A percentile compares a stretch with the other conserved stretches of the same genome.
Evolutionary conservation across 1,284 basidiomycete genomes (phyloP).

Genomic region (Tetrapyrgos nigripes): DNA sequence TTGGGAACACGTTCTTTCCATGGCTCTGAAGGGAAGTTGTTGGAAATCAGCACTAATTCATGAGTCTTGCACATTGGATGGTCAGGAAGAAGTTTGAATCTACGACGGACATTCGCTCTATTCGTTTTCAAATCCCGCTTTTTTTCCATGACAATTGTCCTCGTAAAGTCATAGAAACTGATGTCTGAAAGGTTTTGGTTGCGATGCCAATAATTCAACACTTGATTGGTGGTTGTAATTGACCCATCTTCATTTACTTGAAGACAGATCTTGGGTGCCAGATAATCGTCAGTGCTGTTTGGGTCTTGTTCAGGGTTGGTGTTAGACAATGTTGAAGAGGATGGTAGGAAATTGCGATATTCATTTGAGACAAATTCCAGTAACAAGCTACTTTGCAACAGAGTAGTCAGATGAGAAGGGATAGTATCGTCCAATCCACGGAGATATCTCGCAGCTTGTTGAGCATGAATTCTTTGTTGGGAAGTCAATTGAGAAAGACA

Average conservation of each 20-base stretch:
- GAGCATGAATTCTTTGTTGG: conserved; percentile 30
- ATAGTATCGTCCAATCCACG: conserved; percentile 14
- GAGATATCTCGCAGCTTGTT: conserved; percentile 31
- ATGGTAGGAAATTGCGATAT: neutral
- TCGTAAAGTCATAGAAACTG: conserved; percentile 12
- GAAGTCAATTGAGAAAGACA: conserved; percentile 23
- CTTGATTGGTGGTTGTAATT: neutral
- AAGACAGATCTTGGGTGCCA: neutral
- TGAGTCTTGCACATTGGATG: conserved; percentile 15
- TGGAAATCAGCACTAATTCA: conserved; percentile 26
- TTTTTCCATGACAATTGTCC: neutral
- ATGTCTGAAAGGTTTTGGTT: neutral
- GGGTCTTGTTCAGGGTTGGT: neutral
- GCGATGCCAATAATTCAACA: conserved; percentile 9
- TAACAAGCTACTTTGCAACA: conserved; percentile 3
- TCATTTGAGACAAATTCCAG: neutral
- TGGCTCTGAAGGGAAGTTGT: conserved; percentile 11
- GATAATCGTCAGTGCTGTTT: too few species aligned
- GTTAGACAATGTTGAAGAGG: neutral
- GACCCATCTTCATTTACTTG: neutral
- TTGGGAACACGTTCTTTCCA: conserved; percentile 16
- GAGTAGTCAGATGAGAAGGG: conserved; percentile 6
- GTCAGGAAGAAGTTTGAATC: neutral
- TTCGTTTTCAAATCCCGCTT: neutral
- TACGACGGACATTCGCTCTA: neutral